These are phyloP conservation scores for Cadophora sp. DNA, from an alignment of 2,329 filamentous ascomycete genomes.

Conservation along the genomic window DNA sequence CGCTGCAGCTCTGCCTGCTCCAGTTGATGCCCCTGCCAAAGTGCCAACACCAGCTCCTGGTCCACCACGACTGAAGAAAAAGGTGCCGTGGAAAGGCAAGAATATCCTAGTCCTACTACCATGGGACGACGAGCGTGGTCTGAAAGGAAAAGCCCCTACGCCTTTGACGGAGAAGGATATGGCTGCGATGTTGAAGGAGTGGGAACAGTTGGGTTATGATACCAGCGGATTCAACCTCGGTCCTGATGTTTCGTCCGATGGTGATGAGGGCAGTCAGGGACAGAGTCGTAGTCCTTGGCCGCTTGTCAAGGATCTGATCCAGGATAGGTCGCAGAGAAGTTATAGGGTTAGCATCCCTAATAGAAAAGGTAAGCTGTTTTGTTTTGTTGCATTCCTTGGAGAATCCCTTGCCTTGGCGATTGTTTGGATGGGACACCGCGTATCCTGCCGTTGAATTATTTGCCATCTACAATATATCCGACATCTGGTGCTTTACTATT, in stretches of 20 bases:
- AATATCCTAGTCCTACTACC: conserved; percentile 75
- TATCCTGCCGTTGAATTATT: background rate
- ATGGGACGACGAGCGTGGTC: conserved; percentile 69
- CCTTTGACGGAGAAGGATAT: conserved; percentile 64
- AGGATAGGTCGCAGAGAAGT: conserved; percentile 59
- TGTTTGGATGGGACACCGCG: background rate
- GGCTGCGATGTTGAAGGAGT: conserved; percentile 66
- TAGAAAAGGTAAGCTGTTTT: conserved; percentile 45
- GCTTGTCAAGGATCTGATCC: conserved; percentile 60
- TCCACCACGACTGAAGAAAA: conserved; percentile 70
- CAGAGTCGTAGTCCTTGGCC: conserved; percentile 77
- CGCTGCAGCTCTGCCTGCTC: conserved; percentile 34
- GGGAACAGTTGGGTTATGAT: conserved; percentile 74
- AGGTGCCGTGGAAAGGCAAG: conserved; percentile 77
- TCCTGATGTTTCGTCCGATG: conserved; percentile 43
- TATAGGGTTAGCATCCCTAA: conserved; percentile 70
- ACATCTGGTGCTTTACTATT: background rate
- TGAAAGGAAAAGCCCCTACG: conserved; percentile 57
- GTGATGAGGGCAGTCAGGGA: conserved; percentile 36
- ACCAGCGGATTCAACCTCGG: conserved; percentile 72
- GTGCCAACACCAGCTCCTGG: conserved; percentile 45
- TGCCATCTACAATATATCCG: conserved; percentile 2
- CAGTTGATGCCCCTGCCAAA: conserved; percentile 25
- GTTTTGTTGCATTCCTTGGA: conserved; percentile 16
- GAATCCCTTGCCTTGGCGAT: conserved; percentile 5